Evolutionary conservation across 495 filamentous ascomycete species (phyloP), one percentile per base, ranked within the genome.

Genomic region (Neurospora sp.): DNA sequence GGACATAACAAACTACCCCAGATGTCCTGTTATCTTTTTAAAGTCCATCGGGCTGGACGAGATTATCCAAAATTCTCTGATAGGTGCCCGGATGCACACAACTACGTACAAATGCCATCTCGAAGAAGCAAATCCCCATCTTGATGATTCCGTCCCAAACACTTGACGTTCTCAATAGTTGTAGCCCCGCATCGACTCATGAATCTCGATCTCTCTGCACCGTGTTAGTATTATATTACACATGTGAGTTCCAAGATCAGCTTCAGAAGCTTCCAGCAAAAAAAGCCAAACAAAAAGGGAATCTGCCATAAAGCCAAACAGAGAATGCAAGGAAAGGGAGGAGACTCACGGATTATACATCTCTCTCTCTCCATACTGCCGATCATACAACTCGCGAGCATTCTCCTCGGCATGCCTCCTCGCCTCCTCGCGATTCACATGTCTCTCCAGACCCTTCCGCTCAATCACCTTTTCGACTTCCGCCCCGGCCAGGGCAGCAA

Each of bases 401-500:
- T 90, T 89, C 84, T 88, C 74, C 82, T 89, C 86, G 69, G 92
- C 91, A 71, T 92, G 85, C 71, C 86, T 84, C 77, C 90, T 89
- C 70, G 91, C 89, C 77, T 85, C 82, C 84, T 92, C 86, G 61
- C 84, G 83, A 82, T 95, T 92, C 72, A 88, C 79, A 31, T 16
- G 6, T 77, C 83, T 86, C 80, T 93, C 89, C 74, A 91, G 84
- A 38, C 91, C 91, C 87, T 92, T 93, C 78, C 88, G 92, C 87
- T 94, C 91, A 78, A 87, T 85, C 40, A 94, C 85, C 83, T 90
- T 93, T 85, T 96, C 93, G 72, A 93, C 86, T 81, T 94, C 90
- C 72, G 87, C 89, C 48, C 88, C 92, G 68, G 89, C 91, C 68
- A 93, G 78, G 74, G 89, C 92, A 61, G 86, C 90, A 22, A 94